Evolutionary conservation across 2,329 filamentous ascomycete genomes (phyloP), one percentile per base, ranked within the genome.

Genomic region (Aciculosporium take): DNA sequence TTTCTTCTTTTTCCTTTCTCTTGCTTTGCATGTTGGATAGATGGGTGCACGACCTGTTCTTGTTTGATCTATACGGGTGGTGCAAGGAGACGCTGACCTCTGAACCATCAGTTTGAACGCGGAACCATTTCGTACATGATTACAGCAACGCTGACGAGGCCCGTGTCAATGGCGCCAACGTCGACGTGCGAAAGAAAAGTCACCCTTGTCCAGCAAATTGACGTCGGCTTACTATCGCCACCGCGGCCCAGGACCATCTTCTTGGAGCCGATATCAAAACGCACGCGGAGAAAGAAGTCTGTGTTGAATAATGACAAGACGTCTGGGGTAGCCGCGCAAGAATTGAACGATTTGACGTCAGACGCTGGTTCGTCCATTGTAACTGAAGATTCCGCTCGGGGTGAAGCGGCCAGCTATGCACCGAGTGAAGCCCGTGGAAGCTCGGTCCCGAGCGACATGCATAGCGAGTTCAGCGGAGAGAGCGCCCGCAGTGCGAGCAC

Each of bases 81-180:
- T 23, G 7, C 20, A n/a, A 24, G 2, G 20, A 23, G 8, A 7
- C 27, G 15, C 41, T 43, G 33, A 43, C 25, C 6, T 25, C 6
- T n/a, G 23, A n/a, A 23, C 7, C 23, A 28, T 35, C 60, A 96
- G 87, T 98, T 98, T 60, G 91, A 96, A 63, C 79, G 89, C 56
- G 91, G 91, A 28, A 88, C 85, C 2, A 85, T 98, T 52, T 81
- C 83, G 17, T 98, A 96, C 63, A 78, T 89, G 65, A 74, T 96
- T 52, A 89, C 85, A 5, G 82, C 89, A 25, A 95, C 87, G 7
- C 61, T 96, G 43, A 96, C 89, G 17, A 78, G 87, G 43, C 89
- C 91, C 17, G 91, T 84, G 0, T 79, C 87, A 5, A 93, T 95
- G 46, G 74, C 81, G 12, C 81, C 89, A 2, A 87, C 81, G 2